A percentile compares a stretch with the other conserved stretches of the same genome.
Evolutionary conservation across 2,329 filamentous ascomycete species (phyloP).

Genomic region (Alternaria burnsii): DNA sequence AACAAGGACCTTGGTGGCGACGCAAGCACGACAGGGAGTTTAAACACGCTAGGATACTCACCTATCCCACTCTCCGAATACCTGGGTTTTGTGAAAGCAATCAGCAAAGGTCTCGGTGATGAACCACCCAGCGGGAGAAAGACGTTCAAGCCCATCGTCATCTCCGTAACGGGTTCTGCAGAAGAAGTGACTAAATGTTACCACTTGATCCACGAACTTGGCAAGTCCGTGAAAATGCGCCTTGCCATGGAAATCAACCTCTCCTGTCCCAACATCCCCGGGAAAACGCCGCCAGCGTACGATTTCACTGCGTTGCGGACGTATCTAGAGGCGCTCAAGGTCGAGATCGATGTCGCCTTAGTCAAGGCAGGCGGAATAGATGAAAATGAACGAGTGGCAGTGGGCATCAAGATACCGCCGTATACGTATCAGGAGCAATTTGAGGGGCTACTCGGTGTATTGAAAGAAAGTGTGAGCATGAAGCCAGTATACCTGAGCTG

Average conservation of each 20-base stretch:
- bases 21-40: slow-evolving; percentile 40
- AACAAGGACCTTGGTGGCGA: slow-evolving; percentile 27
- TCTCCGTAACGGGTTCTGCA: slow-evolving; percentile 74
- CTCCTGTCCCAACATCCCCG: slow-evolving; percentile 77
- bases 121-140: slow-evolving; percentile 1
- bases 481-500: slow-evolving; percentile 29
- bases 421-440: slow-evolving; percentile 77
- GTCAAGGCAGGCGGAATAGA: slow-evolving; percentile 27
- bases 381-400: slow-evolving; percentile 48
- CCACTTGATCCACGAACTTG: slow-evolving; percentile 52
- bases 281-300: slow-evolving; percentile 76
- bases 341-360: slow-evolving; percentile 34
- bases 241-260: slow-evolving; percentile 80
- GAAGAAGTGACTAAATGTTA: slow-evolving; percentile 68
- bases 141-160: slow-evolving; percentile 66
- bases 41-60: slow-evolving; percentile 81
- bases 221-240: slow-evolving; percentile 50
- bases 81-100: slow-evolving; percentile 61
- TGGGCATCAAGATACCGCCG: slow-evolving; percentile 78
- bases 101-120: slow-evolving; percentile 50
- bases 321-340: slow-evolving; percentile 64
- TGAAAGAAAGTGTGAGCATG: slow-evolving; percentile 51
- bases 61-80: slow-evolving; percentile 69
- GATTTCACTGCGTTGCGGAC: slow-evolving; percentile 58
- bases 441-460: slow-evolving; percentile 61